These are phyloP conservation scores for Fusarium acutatum DNA, from an alignment of 2,329 filamentous ascomycete genomes.

Conservation along the genomic window DNA sequence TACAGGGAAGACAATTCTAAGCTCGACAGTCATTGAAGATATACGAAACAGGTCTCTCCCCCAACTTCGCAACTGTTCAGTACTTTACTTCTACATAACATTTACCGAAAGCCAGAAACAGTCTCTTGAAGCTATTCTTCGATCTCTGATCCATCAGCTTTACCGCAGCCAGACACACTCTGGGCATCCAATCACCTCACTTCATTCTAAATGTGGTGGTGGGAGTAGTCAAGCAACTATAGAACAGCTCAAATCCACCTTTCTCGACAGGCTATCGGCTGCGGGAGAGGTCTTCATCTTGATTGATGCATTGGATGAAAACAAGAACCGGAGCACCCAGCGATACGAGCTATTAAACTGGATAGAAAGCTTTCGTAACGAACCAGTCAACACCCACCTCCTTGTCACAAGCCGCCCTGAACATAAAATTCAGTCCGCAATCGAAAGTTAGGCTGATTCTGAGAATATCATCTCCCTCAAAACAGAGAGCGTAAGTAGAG, in stretches of 20 bases:
- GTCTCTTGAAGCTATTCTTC: accelerated
- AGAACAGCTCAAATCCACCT: accelerated
- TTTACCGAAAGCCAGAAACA: accelerated
- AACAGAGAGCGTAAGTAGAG: accelerated
- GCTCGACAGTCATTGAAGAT: background rate
- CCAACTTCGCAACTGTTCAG: accelerated
- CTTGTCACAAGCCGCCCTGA: accelerated
- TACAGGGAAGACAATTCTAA: accelerated
- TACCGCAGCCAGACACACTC: accelerated
- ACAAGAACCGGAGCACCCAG: accelerated
- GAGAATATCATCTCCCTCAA: accelerated
- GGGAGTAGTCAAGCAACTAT: accelerated
- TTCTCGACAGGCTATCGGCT: accelerated
- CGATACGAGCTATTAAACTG: accelerated
- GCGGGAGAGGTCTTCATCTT: accelerated
- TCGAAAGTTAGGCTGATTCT: accelerated
- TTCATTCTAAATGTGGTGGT: accelerated
- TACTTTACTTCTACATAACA: background rate
- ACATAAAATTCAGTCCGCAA: accelerated
- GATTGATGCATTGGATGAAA: accelerated
- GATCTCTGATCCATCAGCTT: accelerated
- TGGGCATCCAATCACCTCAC: accelerated
- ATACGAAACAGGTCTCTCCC: accelerated
- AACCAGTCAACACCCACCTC: accelerated
- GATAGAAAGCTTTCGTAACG: accelerated